phyloP scores from a whole-genome alignment of 345 rosid genomes.

The Aquilaria yunnanensis region DNA sequence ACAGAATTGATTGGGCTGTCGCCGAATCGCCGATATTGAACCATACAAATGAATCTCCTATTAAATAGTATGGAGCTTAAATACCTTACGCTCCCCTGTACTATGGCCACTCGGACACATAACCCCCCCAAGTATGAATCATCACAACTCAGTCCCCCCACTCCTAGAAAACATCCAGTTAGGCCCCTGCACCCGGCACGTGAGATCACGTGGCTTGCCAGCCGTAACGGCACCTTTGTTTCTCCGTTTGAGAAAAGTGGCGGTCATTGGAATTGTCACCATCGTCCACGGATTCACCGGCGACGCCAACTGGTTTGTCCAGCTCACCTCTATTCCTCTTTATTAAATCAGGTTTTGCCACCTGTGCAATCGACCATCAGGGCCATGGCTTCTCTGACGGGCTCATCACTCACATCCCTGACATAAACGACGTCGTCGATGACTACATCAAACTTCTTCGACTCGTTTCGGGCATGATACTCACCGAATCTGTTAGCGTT shows the following conservation, averaged over 20 bases:
- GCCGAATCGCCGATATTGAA: too few relatives aligned
- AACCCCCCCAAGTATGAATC: too few relatives aligned
- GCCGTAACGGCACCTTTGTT: too few relatives aligned
- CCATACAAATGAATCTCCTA: too few relatives aligned
- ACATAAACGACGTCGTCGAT: conserved; percentile 63
- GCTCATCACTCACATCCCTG: conserved; percentile 61
- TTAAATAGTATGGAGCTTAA: too few relatives aligned
- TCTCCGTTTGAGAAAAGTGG: too few relatives aligned
- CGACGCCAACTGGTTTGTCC: conserved; percentile 77
- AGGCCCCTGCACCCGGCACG: too few relatives aligned
- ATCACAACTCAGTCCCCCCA: too few relatives aligned
- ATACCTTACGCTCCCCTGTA: too few relatives aligned
- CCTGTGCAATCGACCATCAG: conserved; percentile 92
- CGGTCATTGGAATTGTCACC: conserved; percentile 48
- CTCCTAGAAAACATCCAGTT: too few relatives aligned
- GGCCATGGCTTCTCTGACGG: conserved; percentile 98
- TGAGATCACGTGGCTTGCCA: too few relatives aligned
- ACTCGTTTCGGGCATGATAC: conserved; percentile 48
- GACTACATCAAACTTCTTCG: conserved; percentile 68
- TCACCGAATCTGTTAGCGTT: conserved; percentile 54
- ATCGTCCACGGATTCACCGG: conserved; percentile 93
- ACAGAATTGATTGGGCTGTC: too few relatives aligned
- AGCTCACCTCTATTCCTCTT: conserved; percentile 66
- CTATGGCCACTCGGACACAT: not conserved
- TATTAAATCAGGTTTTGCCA: conserved; percentile 65